Conservation (phyloP, 1,139 yeast species). For the Zygosaccharomyces sapae region DNA sequence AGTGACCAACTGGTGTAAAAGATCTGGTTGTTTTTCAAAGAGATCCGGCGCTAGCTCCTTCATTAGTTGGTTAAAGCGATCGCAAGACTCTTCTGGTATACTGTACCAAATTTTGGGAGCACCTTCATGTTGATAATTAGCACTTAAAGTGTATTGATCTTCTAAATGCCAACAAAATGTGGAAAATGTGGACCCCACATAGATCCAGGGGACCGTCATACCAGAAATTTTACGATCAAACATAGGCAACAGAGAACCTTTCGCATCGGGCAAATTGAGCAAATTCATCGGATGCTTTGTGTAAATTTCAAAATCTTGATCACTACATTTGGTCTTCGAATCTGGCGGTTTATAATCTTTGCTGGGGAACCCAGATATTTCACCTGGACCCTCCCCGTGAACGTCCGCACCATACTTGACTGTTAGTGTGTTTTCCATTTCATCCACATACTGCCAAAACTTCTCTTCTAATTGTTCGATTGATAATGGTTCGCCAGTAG, state of each 20-base stretch:
- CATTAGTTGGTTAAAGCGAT: conserved; percentile 52
- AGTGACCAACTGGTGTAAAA: conserved; percentile 81
- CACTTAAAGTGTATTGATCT: conserved; percentile 73
- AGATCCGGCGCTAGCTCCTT: conserved; percentile 69
- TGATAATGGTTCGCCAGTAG: conserved; percentile 31
- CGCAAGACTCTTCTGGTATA: conserved; percentile 56
- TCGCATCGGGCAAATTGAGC: conserved; percentile 60
- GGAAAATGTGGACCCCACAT: conserved; percentile 66
- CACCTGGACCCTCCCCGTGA: conserved; percentile 55
- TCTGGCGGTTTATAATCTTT: conserved; percentile 29
- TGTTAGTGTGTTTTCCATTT: conserved; percentile 45
- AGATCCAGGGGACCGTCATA: conserved; percentile 81
- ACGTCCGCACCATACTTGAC: conserved; percentile 79
- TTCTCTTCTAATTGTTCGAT: conserved; percentile 48
- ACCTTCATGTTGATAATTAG: conserved; percentile 74
- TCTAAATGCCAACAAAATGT: conserved; percentile 88
- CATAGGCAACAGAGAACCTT: conserved; percentile 59
- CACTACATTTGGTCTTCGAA: conserved; percentile 34
- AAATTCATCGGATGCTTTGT: conserved; percentile 62
- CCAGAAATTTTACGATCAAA: conserved; percentile 65
- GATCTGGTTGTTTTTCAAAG: conserved; percentile 80
- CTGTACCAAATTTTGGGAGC: conserved; percentile 78
- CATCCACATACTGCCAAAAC: conserved; percentile 55
- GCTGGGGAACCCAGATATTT: conserved; percentile 63
- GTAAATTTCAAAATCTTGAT: conserved; percentile 38